Evolutionary conservation across 805 yeast genomes (phyloP), one percentile per base, ranked within the genome.

Genomic region (Candida ficus): DNA sequence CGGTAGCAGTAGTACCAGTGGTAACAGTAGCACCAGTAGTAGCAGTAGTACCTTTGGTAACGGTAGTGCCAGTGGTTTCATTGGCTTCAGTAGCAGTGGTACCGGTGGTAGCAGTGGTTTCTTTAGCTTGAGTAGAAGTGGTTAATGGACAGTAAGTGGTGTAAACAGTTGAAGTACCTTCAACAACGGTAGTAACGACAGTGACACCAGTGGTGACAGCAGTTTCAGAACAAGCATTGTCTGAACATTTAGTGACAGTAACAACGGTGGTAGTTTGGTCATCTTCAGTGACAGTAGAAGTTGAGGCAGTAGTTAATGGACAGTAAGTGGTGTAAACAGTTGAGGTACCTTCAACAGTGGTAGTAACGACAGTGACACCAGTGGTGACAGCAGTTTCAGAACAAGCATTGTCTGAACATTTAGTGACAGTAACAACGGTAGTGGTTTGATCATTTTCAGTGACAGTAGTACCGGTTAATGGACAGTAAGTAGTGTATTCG

Each of bases 401-500:
- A 22, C 57, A 53, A 12, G 32, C 40, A 23, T 48, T 34, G 23
- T 38, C 42, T 3, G 34, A 28, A 39, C 57, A 50, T 17, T 54
- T 46, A 33, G 57, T 58, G 47, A 63, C 49, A 33, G 65, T 56
- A 39, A 52, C 51, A 29, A 55, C 41, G 32, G 64, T 59, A 47
- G 66, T 57, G 19, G 49, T 39, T 26, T 38, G 35, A 5, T 46
- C 33, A 23, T 25, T 33, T 9, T 35, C 50, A 29, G 57, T 46
- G 34, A 40, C 46, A 39, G 54, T 47, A 44, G 56, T 52, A 18
- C 19, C 32, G 2, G 32, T 17, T 27, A 20, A 27, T 19, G 32
- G 29, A 33, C 29, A 26, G 39, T 57, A 43, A 35, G 54, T 46
- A 29, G 52, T 43, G 50, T 44, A 47, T 32, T 38, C 49, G 33